Evolutionary conservation across 148 eudicot species (phyloP).

Genomic region (Drosera capensis): DNA sequence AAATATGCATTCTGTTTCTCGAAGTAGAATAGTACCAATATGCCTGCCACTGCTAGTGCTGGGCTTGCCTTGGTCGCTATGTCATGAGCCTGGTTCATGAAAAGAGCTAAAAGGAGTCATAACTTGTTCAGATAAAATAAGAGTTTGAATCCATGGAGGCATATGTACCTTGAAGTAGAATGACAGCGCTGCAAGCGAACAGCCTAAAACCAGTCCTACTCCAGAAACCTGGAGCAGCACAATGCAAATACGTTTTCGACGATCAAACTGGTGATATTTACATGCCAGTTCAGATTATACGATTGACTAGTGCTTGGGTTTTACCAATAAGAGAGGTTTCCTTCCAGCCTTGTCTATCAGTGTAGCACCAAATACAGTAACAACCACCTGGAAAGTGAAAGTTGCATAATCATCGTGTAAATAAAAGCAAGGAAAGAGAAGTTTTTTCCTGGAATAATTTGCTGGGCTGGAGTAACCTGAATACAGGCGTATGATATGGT

Average conservation of each 20-base stretch:
- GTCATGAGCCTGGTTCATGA: slow-evolving; percentile 29
- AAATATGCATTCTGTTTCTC: background rate
- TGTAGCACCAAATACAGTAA: slow-evolving; percentile 48
- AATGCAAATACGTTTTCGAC: too few species aligned
- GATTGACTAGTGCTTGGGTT: too few species aligned
- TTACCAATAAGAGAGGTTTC: slow-evolving; percentile 82
- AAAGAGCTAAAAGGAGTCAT: background rate
- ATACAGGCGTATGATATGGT: slow-evolving; percentile 57
- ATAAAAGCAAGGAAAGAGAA: background rate
- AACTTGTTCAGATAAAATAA: background rate
- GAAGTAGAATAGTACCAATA: slow-evolving; percentile 40
- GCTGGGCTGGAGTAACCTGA: slow-evolving; percentile 34
- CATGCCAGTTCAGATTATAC: too few species aligned
- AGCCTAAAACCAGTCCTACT: slow-evolving; percentile 59
- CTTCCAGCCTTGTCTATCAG: slow-evolving; percentile 77
- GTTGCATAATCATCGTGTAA: background rate
- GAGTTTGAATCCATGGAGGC: background rate
- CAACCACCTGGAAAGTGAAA: slow-evolving; percentile 28
- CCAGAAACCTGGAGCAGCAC: slow-evolving; percentile 46
- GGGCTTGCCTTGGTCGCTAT: slow-evolving; percentile 41
- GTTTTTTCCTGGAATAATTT: background rate
- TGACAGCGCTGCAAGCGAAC: slow-evolving; percentile 44
- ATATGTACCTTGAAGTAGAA: slow-evolving; percentile 63
- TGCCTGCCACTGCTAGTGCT: slow-evolving; percentile 60
- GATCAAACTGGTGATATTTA: too few species aligned